Conservation (phyloP, 345 rosid species). For the Aquilaria sinensis region DNA sequence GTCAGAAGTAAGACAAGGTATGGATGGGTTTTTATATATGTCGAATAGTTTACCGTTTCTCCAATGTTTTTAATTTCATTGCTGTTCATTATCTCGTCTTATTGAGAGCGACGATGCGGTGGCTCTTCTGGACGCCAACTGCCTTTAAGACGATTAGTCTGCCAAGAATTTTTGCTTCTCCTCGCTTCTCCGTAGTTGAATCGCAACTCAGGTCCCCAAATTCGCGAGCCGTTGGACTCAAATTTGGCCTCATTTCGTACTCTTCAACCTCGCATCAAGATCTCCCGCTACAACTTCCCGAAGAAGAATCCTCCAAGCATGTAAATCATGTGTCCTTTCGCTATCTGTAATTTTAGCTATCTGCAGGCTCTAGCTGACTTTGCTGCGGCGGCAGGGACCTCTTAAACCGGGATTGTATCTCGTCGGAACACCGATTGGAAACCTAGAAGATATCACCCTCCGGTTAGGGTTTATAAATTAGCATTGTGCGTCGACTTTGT, state of each 20-base stretch:
- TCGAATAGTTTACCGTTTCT: no score
- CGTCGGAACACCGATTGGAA: slow-evolving; percentile 92
- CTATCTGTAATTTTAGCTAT: neutral
- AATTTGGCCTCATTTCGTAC: slow-evolving; percentile 21
- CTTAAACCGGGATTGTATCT: slow-evolving; percentile 77
- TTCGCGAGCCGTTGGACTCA: slow-evolving; percentile 15
- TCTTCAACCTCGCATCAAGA: slow-evolving; percentile 29
- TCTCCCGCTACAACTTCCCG: slow-evolving; percentile 19
- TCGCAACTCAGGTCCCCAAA: neutral
- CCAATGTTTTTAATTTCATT: no score
- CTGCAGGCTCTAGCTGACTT: neutral
- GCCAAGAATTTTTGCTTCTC: slow-evolving; percentile 15
- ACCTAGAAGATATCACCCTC: slow-evolving; percentile 86
- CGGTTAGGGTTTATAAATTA: slow-evolving; percentile 27
- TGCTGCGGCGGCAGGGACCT: slow-evolving; percentile 38
- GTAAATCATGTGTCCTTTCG: slow-evolving; percentile 19
- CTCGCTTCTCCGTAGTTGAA: slow-evolving; percentile 15
- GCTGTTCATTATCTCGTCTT: no score
- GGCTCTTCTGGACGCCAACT: slow-evolving; percentile 17
- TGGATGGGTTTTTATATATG: no score
- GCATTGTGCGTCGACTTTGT: neutral
- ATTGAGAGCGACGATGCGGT: neutral
- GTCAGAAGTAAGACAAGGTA: no score
- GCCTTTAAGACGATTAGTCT: slow-evolving; percentile 22
- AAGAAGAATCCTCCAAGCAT: slow-evolving; percentile 36